Evolutionary conservation across 2,329 filamentous ascomycete genomes (phyloP), one percentile per base, ranked within the genome.

Genomic region (Pseudopyrenochaeta lycopersici): DNA sequence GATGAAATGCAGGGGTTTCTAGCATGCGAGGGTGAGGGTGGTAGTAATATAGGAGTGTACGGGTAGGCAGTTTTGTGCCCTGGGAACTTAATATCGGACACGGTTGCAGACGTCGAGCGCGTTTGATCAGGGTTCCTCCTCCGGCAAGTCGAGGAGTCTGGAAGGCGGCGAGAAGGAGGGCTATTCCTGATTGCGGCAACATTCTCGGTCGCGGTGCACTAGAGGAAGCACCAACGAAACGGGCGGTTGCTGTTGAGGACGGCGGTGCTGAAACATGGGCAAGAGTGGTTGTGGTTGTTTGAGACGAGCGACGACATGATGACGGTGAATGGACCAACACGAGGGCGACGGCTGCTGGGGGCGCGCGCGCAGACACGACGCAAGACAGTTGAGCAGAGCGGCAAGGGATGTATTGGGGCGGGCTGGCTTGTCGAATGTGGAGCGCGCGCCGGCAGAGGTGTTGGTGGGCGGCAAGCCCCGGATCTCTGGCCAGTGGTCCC

Each of bases 71-170:
- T n/a, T n/a, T n/a, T n/a, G n/a, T n/a, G n/a, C n/a, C n/a, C n/a
- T n/a, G n/a, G n/a, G n/a, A n/a, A n/a, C n/a, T n/a, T n/a, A n/a
- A n/a, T n/a, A n/a, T n/a, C n/a, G n/a, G n/a, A n/a, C n/a, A n/a
- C n/a, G n/a, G n/a, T n/a, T n/a, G n/a, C n/a, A n/a, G n/a, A n/a
- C n/a, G n/a, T n/a, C n/a, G n/a, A n/a, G n/a, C n/a, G n/a, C n/a
- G n/a, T n/a, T n/a, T n/a, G n/a, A n/a, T n/a, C n/a, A n/a, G n/a
- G n/a, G n/a, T n/a, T n/a, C n/a, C n/a, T n/a, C n/a, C n/a, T n/a
- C n/a, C n/a, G n/a, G 56, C 59, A 52, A 54, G 49, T 31, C 43
- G 49, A 23, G n/a, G 43, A 54, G 61, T 62, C 56, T 62, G 54
- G 59, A 35, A 35, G 15, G 32, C 32, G 15, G 32, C n/a, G n/a